phyloP scores from a whole-genome alignment of 2,329 filamentous ascomycete species.

The Alternaria rosae region DNA sequence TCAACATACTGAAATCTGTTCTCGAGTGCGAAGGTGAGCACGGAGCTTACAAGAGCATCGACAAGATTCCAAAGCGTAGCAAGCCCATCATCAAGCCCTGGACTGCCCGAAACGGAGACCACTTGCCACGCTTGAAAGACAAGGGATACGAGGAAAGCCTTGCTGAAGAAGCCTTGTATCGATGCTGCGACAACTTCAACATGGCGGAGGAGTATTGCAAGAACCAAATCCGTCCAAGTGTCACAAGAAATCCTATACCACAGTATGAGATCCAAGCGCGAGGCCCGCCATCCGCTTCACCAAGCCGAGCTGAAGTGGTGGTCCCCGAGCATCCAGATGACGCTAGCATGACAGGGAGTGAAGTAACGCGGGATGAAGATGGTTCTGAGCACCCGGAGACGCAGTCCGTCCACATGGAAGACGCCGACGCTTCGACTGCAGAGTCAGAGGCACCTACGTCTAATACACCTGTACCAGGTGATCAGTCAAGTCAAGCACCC shows the following conservation, averaged over 20 bases:
- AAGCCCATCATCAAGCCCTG: slow-evolving; percentile 61
- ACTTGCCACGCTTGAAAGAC: slow-evolving; percentile 54
- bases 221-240: slow-evolving; percentile 65
- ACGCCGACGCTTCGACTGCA: slow-evolving; percentile 31
- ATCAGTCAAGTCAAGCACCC: slow-evolving; percentile 18
- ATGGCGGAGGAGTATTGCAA: slow-evolving; percentile 77
- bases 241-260: slow-evolving; percentile 72
- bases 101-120: slow-evolving; percentile 57
- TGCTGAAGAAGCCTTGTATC: slow-evolving; percentile 80
- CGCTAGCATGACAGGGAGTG: slow-evolving; percentile 35
- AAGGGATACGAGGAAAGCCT: slow-evolving; percentile 66
- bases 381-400: slow-evolving; percentile 39
- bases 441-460: slow-evolving; percentile 19
- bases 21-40: slow-evolving; percentile 79
- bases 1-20: slow-evolving; percentile 83
- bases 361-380: slow-evolving; percentile 35
- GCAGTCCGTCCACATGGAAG: slow-evolving; percentile 52
- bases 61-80: slow-evolving; percentile 62
- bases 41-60: slow-evolving; percentile 67
- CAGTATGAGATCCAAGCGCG: slow-evolving; percentile 49
- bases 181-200: slow-evolving; percentile 72
- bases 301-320: slow-evolving; percentile 44
- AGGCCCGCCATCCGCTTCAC: slow-evolving; percentile 38
- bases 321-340: slow-evolving; percentile 41
- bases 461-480: slow-evolving; percentile 28